These are phyloP conservation scores for Taphrina sp. DNA, from an alignment of 1,139 yeast genomes.

Conservation along the genomic window DNA sequence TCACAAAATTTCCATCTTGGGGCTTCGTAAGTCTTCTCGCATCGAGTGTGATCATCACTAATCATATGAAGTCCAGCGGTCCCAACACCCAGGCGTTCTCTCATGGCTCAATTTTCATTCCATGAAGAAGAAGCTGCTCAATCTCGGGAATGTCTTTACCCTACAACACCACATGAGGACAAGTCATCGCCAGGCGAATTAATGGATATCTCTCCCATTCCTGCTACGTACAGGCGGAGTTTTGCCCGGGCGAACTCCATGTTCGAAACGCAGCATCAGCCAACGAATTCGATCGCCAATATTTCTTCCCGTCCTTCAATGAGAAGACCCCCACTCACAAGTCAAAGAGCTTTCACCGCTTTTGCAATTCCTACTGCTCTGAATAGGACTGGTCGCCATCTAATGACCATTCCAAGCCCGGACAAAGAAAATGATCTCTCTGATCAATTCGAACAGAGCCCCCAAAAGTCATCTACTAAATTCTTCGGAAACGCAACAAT, in stretches of 20 bases:
- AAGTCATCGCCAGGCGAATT: constrained; percentile 37
- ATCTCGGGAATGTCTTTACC: constrained; percentile 25
- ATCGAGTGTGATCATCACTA: background rate
- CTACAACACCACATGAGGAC: constrained; percentile 35
- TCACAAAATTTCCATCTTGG: constrained; percentile 51
- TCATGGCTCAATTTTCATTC: constrained; percentile 40
- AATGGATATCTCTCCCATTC: constrained; percentile 38
- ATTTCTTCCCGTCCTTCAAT: constrained; percentile 29
- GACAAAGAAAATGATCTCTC: constrained; percentile 15
- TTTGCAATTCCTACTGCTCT: constrained; percentile 31
- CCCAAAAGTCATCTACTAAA: constrained; percentile 29
- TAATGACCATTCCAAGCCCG: constrained; percentile 17
- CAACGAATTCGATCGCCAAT: constrained; percentile 1
- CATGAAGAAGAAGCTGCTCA: constrained; percentile 33
- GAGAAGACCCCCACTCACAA: constrained; percentile 13
- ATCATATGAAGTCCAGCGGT: constrained; percentile 39
- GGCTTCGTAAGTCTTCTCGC: constrained; percentile 38
- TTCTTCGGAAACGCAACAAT: constrained; percentile 34
- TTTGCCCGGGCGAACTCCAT: constrained; percentile 26
- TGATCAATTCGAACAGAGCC: constrained; percentile 35
- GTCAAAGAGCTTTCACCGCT: constrained; percentile 21
- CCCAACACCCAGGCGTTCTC: constrained; percentile 45
- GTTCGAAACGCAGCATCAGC: constrained; percentile 18
- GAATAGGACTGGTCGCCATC: constrained; percentile 24
- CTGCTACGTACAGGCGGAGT: constrained; percentile 33